A percentile compares a stretch with the other conserved stretches of the same genome.
Evolutionary conservation across 2,329 filamentous ascomycete species (phyloP).

Genomic region (Pyrenochaeta sp.): DNA sequence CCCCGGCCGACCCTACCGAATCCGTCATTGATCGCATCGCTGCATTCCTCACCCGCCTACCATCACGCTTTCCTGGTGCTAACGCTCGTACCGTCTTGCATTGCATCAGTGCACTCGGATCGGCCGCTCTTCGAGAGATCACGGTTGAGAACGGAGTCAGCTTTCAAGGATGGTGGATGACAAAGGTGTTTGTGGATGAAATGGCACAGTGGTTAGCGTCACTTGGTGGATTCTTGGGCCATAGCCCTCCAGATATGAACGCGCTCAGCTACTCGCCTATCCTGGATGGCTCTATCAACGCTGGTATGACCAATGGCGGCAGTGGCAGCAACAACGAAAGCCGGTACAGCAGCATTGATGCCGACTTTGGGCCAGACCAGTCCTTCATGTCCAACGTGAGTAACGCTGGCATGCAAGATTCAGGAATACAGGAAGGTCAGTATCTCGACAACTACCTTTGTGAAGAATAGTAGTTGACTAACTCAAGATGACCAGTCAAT

Average conservation of each 20-base stretch:
- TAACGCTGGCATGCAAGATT: slow-evolving; percentile 32
- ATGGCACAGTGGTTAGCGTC: slow-evolving; percentile 91
- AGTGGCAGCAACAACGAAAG: slow-evolving; percentile 49
- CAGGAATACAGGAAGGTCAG: slow-evolving; percentile 41
- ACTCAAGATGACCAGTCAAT: slow-evolving; percentile 45
- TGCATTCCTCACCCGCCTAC: slow-evolving; percentile 72
- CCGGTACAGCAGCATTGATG: slow-evolving; percentile 48
- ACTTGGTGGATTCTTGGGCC: slow-evolving; percentile 83
- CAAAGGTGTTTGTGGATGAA: slow-evolving; percentile 94
- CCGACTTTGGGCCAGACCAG: slow-evolving; percentile 44
- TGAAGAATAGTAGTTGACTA: slow-evolving; percentile 40
- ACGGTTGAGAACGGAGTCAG: slow-evolving; percentile 80
- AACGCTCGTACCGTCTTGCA: slow-evolving; percentile 76
- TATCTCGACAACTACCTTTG: slow-evolving; percentile 13
- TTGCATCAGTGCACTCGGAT: slow-evolving; percentile 77
- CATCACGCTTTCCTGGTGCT: slow-evolving; percentile 75
- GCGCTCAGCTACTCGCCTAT: slow-evolving; percentile 37
- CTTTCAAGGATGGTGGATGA: slow-evolving; percentile 93
- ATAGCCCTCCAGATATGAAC: slow-evolving; percentile 44
- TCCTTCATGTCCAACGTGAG: slow-evolving; percentile 42
- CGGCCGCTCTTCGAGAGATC: slow-evolving; percentile 79
- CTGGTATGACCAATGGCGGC: slow-evolving; percentile 41
- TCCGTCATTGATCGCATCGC: slow-evolving; percentile 81
- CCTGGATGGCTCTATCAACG: slow-evolving; percentile 38
- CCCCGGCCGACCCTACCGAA: slow-evolving; percentile 37